Conservation (phyloP, 345 rosid species). For the Combretum micranthum region DNA sequence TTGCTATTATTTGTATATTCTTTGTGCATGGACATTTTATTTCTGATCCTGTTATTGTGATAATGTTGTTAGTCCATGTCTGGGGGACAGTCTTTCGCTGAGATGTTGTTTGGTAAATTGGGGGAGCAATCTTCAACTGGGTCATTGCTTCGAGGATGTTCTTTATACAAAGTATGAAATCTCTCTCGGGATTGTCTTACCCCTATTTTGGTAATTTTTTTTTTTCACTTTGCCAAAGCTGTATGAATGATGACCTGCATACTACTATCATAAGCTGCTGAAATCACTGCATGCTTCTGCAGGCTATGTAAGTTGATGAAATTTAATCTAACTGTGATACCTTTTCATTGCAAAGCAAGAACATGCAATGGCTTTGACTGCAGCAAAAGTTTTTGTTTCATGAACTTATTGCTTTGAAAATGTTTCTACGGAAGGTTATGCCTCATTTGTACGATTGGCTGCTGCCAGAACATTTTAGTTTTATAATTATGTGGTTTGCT, state of each 20-base stretch:
- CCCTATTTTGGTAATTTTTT: background rate
- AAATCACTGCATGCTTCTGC: too few relatives aligned
- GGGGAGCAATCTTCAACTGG: conserved; percentile 37
- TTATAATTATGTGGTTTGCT: background rate
- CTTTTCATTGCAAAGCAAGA: too few relatives aligned
- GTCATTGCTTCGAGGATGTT: conserved; percentile 51
- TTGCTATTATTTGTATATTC: background rate
- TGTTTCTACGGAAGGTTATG: too few relatives aligned
- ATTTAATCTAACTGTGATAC: too few relatives aligned
- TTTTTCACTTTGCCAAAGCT: background rate
- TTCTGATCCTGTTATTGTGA: conserved; percentile 10
- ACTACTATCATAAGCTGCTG: too few relatives aligned
- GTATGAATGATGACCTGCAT: too few relatives aligned
- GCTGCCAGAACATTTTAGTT: too few relatives aligned
- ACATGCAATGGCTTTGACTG: too few relatives aligned
- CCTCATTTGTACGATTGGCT: too few relatives aligned
- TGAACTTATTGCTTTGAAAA: too few relatives aligned
- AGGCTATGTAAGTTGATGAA: too few relatives aligned
- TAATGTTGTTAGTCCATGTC: conserved; percentile 59
- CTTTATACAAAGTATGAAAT: conserved; percentile 57
- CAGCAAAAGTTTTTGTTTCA: too few relatives aligned
- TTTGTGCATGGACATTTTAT: conserved; percentile 8
- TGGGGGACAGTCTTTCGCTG: conserved; percentile 90
- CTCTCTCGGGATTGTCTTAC: background rate
- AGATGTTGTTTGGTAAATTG: conserved; percentile 63